These are phyloP conservation scores for Aegilops longissima DNA, from an alignment of 176 grass and related monocot species.

Conservation along the genomic window DNA sequence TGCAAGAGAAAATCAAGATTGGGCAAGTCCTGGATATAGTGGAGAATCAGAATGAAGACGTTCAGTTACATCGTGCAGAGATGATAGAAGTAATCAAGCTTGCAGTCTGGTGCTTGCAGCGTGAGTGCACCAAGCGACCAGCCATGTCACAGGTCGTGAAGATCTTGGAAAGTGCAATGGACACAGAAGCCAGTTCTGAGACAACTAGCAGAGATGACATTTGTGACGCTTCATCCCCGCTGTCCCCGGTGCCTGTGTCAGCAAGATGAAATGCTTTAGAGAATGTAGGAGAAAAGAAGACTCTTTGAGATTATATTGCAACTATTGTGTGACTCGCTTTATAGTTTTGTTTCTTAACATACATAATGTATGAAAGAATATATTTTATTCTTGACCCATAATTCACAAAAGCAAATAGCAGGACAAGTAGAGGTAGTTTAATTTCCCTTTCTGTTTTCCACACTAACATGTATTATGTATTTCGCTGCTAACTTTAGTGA, in stretches of 20 bases:
- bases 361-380: constrained; percentile 15
- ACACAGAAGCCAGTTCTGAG: constrained; percentile 40
- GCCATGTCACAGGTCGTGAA: constrained; percentile 79
- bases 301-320: neutral
- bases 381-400: neutral
- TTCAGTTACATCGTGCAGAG: constrained; percentile 37
- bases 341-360: constrained; percentile 25
- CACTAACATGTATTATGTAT: neutral
- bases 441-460: neutral
- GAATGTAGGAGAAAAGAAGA: neutral
- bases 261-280: constrained; percentile 28
- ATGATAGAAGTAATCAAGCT: constrained; percentile 66
- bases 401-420: neutral
- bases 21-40: constrained; percentile 58
- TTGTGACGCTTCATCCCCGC: constrained; percentile 42
- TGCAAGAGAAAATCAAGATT: constrained; percentile 73
- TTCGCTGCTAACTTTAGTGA: neutral
- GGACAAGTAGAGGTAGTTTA: neutral
- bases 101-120: constrained; percentile 74
- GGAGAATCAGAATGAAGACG: constrained; percentile 46
- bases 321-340: neutral
- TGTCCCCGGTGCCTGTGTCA: constrained; percentile 35
- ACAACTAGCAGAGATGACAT: constrained; percentile 38
- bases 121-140: constrained; percentile 55
- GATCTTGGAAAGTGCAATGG: constrained; percentile 63